Percentiles rank a stretch among this genome's conserved stretches.
Evolutionary conservation across 2,329 filamentous ascomycete species (phyloP).

Genomic region (Arthroderma sp.): DNA sequence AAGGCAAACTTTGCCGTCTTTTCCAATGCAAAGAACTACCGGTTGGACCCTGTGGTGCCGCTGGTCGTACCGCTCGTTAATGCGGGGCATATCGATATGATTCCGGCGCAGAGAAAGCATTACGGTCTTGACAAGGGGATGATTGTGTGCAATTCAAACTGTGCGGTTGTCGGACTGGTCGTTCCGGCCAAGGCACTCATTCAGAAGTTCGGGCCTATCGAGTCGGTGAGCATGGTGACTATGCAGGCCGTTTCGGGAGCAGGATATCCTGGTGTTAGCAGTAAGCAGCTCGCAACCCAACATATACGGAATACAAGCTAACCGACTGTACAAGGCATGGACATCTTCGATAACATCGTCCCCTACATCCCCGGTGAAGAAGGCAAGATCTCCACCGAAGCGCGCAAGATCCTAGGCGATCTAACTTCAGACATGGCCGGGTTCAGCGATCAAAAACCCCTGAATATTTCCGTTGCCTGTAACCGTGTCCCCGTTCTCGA

Average conservation of each 20-base stretch:
- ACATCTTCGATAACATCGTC: slow-evolving; percentile 90
- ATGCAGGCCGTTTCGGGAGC: slow-evolving; percentile 91
- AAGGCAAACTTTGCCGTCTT: slow-evolving; percentile 82
- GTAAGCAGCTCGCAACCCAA: background rate
- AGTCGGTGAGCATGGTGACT: slow-evolving; percentile 73
- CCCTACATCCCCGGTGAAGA: slow-evolving; percentile 90
- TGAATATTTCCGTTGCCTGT: slow-evolving; percentile 76
- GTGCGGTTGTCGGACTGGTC: slow-evolving; percentile 89
- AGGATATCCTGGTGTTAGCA: slow-evolving; percentile 50
- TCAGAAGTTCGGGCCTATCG: slow-evolving; percentile 66
- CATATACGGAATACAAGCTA: slow-evolving; percentile 25
- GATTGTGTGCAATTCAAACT: slow-evolving; percentile 96
- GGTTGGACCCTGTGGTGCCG: slow-evolving; percentile 76
- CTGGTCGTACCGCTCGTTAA: slow-evolving; percentile 94
- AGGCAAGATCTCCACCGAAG: slow-evolving; percentile 90
- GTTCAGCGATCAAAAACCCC: slow-evolving; percentile 60
- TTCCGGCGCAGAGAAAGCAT: slow-evolving; percentile 72
- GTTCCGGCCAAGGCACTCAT: slow-evolving; percentile 89
- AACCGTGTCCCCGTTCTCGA: slow-evolving; percentile 92
- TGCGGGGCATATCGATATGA: slow-evolving; percentile 73
- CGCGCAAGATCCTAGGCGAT: slow-evolving; percentile 79
- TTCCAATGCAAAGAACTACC: slow-evolving; percentile 97
- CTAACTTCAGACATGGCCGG: slow-evolving; percentile 60
- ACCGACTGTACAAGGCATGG: slow-evolving; percentile 48
- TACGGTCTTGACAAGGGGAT: slow-evolving; percentile 71